Evolutionary conservation across 768 basidiomycete species (phyloP), one percentile per base, ranked within the genome.

Genomic region (Leccinum obscurum): DNA sequence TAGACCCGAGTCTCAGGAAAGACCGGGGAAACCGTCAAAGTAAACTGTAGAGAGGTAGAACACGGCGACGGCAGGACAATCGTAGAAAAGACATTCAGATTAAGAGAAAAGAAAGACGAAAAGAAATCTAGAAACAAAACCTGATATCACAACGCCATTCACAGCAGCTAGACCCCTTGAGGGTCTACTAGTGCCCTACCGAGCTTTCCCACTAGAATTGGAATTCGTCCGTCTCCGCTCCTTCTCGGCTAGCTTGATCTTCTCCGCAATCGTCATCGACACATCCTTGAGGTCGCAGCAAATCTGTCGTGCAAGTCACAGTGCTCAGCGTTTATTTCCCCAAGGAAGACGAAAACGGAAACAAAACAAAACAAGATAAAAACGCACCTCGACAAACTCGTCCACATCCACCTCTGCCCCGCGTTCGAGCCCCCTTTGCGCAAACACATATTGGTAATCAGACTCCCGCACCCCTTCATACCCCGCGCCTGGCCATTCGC

Each of bases 341-440:
- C 44, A 20, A 22, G 22, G 22, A 22, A 22, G 48, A 22, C 22
- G 22, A 4, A 49, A 49, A 49, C 8, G 11, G 10, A 9, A 28
- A 34, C 24, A 20, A 10, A 11, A 51, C 4, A n/a, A 41, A n/a
- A 11, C 10, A 20, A n/a, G 9, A 41, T 41, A 4, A 20, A 32
- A 59, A 76, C 86, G 14, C 64, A 92, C 92, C 84, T 95, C 93
- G 53, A 95, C 79, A 72, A 95, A 95, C 69, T 92, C 91, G 64
- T 95, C 90, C 67, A 93, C 86, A 62, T 87, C 85, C 52, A 97
- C 75, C 28, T 82, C 81, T 30, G 75, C 73, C 66, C 80, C 78
- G 22, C 75, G 73, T 53, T 77, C 75, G 72, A 91, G 85, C 4
- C 91, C 94, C 61, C 89, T 87, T 70, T 90, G 87, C 57, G 81